Evolutionary conservation across 2,329 filamentous ascomycete species (phyloP).

Genomic region (Curvularia verruculosa): DNA sequence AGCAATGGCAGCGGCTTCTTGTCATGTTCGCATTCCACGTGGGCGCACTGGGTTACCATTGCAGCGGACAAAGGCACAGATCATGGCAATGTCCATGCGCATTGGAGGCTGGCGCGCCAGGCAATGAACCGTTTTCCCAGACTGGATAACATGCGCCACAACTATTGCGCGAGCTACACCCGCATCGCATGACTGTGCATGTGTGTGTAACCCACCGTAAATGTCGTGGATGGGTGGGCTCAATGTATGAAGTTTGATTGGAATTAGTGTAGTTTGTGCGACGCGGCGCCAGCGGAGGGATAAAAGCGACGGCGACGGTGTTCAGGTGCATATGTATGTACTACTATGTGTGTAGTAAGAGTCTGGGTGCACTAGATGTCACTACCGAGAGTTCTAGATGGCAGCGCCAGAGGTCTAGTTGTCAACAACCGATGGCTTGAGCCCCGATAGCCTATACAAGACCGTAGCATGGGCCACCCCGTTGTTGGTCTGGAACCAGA

Average conservation of each 20-base stretch:
- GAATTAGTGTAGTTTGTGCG: constrained; percentile 5
- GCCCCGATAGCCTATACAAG: not conserved
- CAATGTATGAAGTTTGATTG: not conserved
- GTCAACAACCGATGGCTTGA: not conserved
- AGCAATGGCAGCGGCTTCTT: constrained; percentile 12
- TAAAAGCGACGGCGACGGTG: not conserved
- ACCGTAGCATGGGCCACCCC: constrained; percentile 11
- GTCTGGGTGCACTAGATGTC: constrained; percentile 3
- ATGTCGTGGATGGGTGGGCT: not conserved
- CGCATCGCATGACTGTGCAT: not conserved
- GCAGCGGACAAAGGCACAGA: constrained; percentile 27
- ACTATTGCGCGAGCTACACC: constrained; percentile 2
- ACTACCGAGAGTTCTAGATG: not conserved
- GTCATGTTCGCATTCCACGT: constrained; percentile 29
- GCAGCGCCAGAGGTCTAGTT: too few species aligned
- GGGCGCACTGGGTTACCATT: constrained; percentile 31
- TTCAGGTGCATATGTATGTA: not conserved
- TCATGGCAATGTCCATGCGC: constrained; percentile 18
- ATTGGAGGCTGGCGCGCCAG: constrained; percentile 11
- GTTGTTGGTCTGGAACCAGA: constrained; percentile 6
- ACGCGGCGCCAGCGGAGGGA: not conserved
- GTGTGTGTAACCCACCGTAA: not conserved
- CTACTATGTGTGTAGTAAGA: not conserved
- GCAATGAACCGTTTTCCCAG: constrained; percentile 18
- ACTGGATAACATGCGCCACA: constrained; percentile 8